phyloP scores from a whole-genome alignment of 495 filamentous ascomycete species.

The Penicillium goetzii region DNA sequence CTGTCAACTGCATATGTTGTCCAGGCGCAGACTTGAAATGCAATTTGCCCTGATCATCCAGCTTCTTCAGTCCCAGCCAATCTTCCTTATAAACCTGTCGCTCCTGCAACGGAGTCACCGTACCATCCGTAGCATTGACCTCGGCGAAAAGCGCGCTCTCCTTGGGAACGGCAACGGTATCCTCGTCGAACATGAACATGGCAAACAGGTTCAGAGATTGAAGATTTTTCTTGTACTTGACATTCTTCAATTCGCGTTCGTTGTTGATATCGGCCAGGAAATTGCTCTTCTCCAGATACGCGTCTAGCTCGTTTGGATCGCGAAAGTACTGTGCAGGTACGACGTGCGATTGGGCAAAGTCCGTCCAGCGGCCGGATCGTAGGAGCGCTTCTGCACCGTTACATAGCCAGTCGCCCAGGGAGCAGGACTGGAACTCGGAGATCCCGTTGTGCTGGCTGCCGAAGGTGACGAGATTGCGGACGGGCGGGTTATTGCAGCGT shows the following conservation, averaged over 20 bases:
- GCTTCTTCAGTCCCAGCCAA: conserved; percentile 83
- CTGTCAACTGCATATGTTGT: conserved; percentile 80
- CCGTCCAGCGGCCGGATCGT: conserved; percentile 72
- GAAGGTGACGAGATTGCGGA: conserved; percentile 85
- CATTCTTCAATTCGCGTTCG: conserved; percentile 76
- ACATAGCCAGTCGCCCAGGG: conserved; percentile 76
- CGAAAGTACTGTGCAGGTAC: conserved; percentile 97
- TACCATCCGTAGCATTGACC: conserved; percentile 67
- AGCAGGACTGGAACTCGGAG: conserved; percentile 71
- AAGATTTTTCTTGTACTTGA: conserved; percentile 72
- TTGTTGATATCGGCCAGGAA: conserved; percentile 99
- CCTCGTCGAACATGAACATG: conserved; percentile 89
- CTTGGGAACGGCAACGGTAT: conserved; percentile 85
- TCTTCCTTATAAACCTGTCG: conserved; percentile 83
- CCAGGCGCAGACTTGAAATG: conserved; percentile 72
- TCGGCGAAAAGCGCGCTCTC: conserved; percentile 92
- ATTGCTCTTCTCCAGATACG: conserved; percentile 82
- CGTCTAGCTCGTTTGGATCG: conserved; percentile 67
- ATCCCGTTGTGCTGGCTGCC: conserved; percentile 96
- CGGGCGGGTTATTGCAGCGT: conserved; percentile 80
- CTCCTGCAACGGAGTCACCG: conserved; percentile 69
- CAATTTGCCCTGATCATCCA: conserved; percentile 81
- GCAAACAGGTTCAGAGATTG: conserved; percentile 73
- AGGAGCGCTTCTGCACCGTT: conserved; percentile 73
- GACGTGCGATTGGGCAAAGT: conserved; percentile 72